These are phyloP conservation scores for Chaetomiaceae sp. DNA, from an alignment of 2,329 filamentous ascomycete species.

Conservation along the genomic window DNA sequence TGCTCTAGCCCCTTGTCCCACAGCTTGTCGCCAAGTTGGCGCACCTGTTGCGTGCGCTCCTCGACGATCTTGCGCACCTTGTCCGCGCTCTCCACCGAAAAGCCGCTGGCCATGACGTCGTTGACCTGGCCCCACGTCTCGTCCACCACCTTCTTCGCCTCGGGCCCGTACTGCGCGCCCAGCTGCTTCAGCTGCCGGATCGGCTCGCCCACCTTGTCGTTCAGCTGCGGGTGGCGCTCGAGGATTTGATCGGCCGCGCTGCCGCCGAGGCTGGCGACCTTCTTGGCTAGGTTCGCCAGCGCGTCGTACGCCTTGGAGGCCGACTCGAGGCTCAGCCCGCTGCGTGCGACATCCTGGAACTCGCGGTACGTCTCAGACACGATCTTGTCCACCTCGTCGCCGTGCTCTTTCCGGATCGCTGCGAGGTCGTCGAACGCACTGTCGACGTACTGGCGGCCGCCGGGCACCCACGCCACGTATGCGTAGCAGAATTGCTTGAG, in stretches of 20 bases:
- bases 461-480: slow-evolving; percentile 67
- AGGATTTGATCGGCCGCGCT: slow-evolving; percentile 60
- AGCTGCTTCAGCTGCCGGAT: slow-evolving; percentile 64
- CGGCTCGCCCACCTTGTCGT: slow-evolving; percentile 64
- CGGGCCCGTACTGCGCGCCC: slow-evolving; percentile 63
- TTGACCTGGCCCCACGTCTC: slow-evolving; percentile 62
- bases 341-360: slow-evolving; percentile 54
- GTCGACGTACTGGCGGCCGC: slow-evolving; percentile 62
- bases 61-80: slow-evolving; percentile 58
- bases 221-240: slow-evolving; percentile 66
- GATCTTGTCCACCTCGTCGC: slow-evolving; percentile 63
- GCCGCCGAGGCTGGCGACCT: slow-evolving; percentile 54
- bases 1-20: slow-evolving; percentile 67
- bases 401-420: slow-evolving; percentile 59
- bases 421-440: slow-evolving; percentile 65
- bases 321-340: slow-evolving; percentile 56
- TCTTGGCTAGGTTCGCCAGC: slow-evolving; percentile 54
- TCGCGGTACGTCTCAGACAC: slow-evolving; percentile 61
- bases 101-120: slow-evolving; percentile 56
- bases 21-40: slow-evolving; percentile 62
- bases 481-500: slow-evolving; percentile 60
- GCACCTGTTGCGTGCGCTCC: slow-evolving; percentile 62
- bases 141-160: slow-evolving; percentile 70
- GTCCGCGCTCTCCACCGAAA: slow-evolving; percentile 46
- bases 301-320: slow-evolving; percentile 56